Evolutionary conservation across 352 stramenopile species (phyloP).

Genomic region (Pythium pyrilobum): DNA sequence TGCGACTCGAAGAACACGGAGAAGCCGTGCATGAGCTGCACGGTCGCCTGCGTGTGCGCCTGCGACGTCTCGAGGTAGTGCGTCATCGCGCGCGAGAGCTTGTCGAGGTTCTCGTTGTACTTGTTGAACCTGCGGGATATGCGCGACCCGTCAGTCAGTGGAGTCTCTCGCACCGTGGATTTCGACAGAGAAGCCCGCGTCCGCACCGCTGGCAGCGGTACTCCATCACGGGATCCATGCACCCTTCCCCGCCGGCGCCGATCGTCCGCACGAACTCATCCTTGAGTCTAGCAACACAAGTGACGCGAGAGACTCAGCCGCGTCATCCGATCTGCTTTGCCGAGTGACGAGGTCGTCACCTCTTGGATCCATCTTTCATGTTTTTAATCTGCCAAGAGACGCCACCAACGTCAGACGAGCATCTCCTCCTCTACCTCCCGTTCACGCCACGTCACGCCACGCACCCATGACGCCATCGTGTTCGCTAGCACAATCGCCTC

Average conservation of each 20-base stretch:
- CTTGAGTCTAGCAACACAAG: slow-evolving; percentile 37
- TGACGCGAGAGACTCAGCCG: not conserved
- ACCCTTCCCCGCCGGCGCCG: slow-evolving; percentile 36
- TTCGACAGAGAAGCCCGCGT: not conserved
- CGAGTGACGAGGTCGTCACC: slow-evolving; percentile 17
- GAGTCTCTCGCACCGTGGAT: not conserved
- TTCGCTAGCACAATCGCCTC: not conserved
- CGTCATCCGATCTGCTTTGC: not conserved
- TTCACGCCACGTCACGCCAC: not conserved
- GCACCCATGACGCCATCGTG: slow-evolving; percentile 22
- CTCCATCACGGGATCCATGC: slow-evolving; percentile 62
- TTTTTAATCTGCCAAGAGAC: slow-evolving; percentile 31
- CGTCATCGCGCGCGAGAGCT: slow-evolving; percentile 24
- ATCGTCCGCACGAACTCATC: slow-evolving; percentile 63
- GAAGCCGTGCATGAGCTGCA: slow-evolving; percentile 30
- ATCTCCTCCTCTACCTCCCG: too few species aligned
- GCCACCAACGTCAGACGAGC: not conserved
- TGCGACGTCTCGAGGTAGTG: slow-evolving; percentile 29
- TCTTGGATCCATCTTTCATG: slow-evolving; percentile 71
- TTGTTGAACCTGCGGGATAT: slow-evolving; percentile 21
- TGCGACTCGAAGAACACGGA: slow-evolving; percentile 30
- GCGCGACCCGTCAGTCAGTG: not conserved
- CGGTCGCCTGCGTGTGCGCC: slow-evolving; percentile 19
- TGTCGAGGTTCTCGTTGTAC: slow-evolving; percentile 33
- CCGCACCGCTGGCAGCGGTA: slow-evolving; percentile 52